Evolutionary conservation across 2,329 filamentous ascomycete species (phyloP), one percentile per base, ranked within the genome.

Genomic region (Fusarium buharicum): DNA sequence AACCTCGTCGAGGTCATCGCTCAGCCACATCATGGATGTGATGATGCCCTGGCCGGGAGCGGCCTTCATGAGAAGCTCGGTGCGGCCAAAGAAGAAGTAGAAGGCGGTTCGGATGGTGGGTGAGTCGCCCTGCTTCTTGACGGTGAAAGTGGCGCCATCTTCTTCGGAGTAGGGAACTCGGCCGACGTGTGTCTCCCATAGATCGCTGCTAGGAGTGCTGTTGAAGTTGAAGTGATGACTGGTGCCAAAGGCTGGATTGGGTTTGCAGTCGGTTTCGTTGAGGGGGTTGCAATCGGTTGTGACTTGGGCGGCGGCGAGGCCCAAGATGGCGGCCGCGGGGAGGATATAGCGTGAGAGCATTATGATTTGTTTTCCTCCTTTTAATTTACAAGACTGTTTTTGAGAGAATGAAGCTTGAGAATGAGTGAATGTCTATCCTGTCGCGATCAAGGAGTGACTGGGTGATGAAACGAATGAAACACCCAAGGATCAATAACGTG

Each of bases 31-130:
- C 71, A 96, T 88, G 60, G 90, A 87, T 70, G 88, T 92, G 68
- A 97, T 86, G 62, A 97, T 88, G 47, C 93, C 93, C 8, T 78
- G 79, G 16, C 93, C 93, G 1, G 81, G 78, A 1, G 93, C 88
- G 4, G 90, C 90, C 78, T 92, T 91, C 80, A 96, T 85, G 66
- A 86, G 82, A 55, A 94, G 83, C 76, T 95, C 91, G 52, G 92
- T 87, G 58, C 88, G 86, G 50, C 92, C 92, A 66, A 90, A 94
- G 81, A 96, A 93, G 76, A 96, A 90, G 79, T 92, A 95, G 74
- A 93, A 94, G 68, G 87, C 86, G 41, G 90, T 88, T 64, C 88
- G 84, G 60, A 96, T 84, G 1, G 92, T 96, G 1, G 92, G 91
- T 1, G 92, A 90, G 69, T 96, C 86, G 62, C 88, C 86, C 63